Evolutionary conservation across 805 yeast species (phyloP).

Genomic region (Pichia insulana): DNA sequence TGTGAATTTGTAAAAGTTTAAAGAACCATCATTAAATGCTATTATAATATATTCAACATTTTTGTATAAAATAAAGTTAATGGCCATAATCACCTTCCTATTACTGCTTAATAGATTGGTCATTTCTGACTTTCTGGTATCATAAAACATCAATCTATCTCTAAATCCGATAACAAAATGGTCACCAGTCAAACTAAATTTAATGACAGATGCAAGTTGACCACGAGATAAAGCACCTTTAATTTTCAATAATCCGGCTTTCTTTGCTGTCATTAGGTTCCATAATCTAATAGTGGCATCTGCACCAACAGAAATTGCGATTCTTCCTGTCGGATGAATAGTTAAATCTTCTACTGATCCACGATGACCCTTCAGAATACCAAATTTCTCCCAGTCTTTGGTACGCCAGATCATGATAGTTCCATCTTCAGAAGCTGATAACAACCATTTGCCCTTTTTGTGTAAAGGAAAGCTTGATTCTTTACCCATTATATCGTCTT

Average conservation of each 20-base stretch:
- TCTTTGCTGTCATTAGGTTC: conserved; percentile 95
- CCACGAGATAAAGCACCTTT: conserved; percentile 60
- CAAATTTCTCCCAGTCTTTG: conserved; percentile 92
- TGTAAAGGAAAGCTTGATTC: conserved; percentile 16
- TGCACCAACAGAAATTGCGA: conserved; percentile 82
- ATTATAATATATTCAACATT: conserved; percentile 46
- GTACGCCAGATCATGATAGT: conserved; percentile 88
- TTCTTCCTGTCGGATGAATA: conserved; percentile 82
- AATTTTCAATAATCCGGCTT: conserved; percentile 76
- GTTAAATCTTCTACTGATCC: conserved; percentile 78
- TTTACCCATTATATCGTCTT: neutral
- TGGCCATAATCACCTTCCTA: conserved; percentile 50
- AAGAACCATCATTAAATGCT: conserved; percentile 65
- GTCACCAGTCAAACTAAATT: conserved; percentile 48
- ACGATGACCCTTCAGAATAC: conserved; percentile 80
- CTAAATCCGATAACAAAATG: conserved; percentile 69
- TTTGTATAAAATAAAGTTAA: conserved; percentile 42
- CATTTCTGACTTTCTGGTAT: conserved; percentile 53
- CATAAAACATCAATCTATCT: conserved; percentile 56
- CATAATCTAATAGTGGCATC: conserved; percentile 82
- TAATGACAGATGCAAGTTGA: conserved; percentile 30
- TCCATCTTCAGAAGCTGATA: conserved; percentile 89
- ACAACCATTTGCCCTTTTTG: conserved; percentile 75
- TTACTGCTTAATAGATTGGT: conserved; percentile 38
- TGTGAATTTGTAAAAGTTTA: neutral